Base-by-base conservation (phyloP, 164 flowering plant genomes). In the Nelumbo lutea region DNA sequence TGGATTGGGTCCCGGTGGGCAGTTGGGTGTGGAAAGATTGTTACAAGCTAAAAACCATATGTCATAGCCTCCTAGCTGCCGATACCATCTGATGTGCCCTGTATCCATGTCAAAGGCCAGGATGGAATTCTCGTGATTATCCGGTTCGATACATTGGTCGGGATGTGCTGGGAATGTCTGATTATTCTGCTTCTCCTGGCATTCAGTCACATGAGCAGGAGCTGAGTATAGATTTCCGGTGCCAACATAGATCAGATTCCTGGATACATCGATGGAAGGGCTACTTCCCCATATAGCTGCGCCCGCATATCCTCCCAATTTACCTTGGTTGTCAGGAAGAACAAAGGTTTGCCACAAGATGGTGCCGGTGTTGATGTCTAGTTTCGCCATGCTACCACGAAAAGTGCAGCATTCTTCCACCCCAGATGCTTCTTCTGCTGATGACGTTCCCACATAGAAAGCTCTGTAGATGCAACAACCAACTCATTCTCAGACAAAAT, bases 261-360 rank as follows among this genome's bases (percentile, higher is more conserved):
- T 39, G 2, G 1, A 1, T 0, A 39, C 48, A 15, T 78, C 81
- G n/a, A 78, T 78, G 55, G 85, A 59, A 4, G 83, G 83, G 67
- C 84, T 81, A 61, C 82, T 79, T 56, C 84, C 86, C 84, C 84
- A 83, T 4, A 83, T 41, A 4, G 81, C 81, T 1, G 76, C 83
- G 5, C 84, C 84, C 1, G 86, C 64, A 46, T 81, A 81, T 13
- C 55, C 79, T 53, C 78, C 81, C 0, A 0, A 6, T 14, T 44
- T 41, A 45, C 80, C 82, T 2, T 60, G 4, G 63, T 83, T 81
- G 47, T 83, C 81, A 0, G 86, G 84, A 3, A 81, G 39, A 76
- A 71, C 79, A 66, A 43, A 76, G 55, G 82, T 83, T 62, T 70
- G 73, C 84, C 84, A 83, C n/a, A 74, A 2, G 47, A 83, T 64